Evolutionary conservation across 257 asterid genomes (phyloP).

Genomic region (Solanum corneliomulleri): DNA sequence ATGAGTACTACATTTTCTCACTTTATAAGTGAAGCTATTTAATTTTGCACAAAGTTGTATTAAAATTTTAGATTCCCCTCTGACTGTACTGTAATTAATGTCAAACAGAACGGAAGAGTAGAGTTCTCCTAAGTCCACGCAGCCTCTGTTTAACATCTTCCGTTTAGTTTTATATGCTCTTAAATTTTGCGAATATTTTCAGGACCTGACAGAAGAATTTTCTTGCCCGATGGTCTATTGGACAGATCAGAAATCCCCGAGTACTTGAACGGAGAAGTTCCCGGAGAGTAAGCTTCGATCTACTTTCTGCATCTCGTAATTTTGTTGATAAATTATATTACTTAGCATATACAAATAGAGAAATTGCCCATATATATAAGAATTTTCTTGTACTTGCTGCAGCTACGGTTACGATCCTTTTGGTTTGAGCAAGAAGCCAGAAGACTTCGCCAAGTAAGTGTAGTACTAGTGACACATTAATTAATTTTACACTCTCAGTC

Average conservation of each 20-base stretch:
- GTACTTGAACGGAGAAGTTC: constrained; percentile 87
- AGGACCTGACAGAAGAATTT: constrained; percentile 96
- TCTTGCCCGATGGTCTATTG: constrained; percentile 87
- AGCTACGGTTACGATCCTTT: constrained; percentile 98
- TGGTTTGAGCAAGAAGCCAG: constrained; percentile 95
- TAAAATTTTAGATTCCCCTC: neutral
- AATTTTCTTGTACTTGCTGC: neutral
- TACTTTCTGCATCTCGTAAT: neutral
- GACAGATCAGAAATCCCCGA: constrained; percentile 96
- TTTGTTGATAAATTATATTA: neutral
- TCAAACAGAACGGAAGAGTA: neutral
- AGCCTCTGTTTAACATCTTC: neutral
- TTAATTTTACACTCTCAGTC: neutral
- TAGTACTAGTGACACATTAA: neutral
- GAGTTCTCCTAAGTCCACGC: neutral
- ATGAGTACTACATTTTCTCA: neutral
- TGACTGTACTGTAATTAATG: neutral
- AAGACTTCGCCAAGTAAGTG: constrained; percentile 70
- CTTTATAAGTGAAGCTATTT: neutral
- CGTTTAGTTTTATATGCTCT: neutral
- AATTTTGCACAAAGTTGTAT: neutral
- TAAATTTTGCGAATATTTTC: neutral
- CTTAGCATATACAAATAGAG: neutral
- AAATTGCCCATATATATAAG: neutral
- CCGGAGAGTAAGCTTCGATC: constrained; percentile 69